Conservation (phyloP, 164 flowering plant genomes). For the Stephania japonica region DNA sequence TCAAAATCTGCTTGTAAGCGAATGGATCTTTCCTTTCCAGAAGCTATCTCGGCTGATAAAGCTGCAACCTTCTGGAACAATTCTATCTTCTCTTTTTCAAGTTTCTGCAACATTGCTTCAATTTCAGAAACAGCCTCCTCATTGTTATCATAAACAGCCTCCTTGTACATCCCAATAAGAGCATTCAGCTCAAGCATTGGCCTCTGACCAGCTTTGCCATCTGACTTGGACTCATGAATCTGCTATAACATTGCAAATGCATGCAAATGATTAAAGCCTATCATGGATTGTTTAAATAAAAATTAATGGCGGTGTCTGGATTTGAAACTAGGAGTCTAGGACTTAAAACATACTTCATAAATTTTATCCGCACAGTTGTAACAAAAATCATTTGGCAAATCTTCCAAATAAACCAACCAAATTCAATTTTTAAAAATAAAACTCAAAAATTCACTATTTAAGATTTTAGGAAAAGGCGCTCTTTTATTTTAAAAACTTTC, state of each 20-base stretch:
- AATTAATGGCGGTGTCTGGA: too few relatives aligned
- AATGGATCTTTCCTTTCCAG: constrained; percentile 64
- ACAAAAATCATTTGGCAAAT: too few relatives aligned
- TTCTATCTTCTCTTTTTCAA: constrained; percentile 57
- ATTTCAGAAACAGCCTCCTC: constrained; percentile 36
- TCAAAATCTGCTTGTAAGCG: constrained; percentile 93
- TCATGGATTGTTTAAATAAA: too few relatives aligned
- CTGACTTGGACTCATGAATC: constrained; percentile 9
- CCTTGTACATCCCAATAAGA: constrained; percentile 49
- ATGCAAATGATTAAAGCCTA: too few relatives aligned
- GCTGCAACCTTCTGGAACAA: constrained; percentile 44
- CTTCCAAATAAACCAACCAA: too few relatives aligned
- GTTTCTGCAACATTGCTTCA: constrained; percentile 36
- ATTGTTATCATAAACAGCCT: constrained; percentile 61
- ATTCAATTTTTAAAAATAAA: too few relatives aligned
- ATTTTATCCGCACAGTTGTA: too few relatives aligned
- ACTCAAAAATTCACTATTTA: too few relatives aligned
- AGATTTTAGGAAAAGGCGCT: too few relatives aligned
- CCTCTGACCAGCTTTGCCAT: constrained; percentile 16
- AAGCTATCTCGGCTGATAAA: constrained; percentile 47
- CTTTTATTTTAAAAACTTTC: too few relatives aligned
- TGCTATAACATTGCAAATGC: background rate
- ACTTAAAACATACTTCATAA: too few relatives aligned
- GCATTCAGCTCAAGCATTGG: constrained; percentile 24
- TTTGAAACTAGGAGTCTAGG: too few relatives aligned